These are phyloP conservation scores for Aspergillus clavatus DNA, from an alignment of 2,329 filamentous ascomycete species.

Conservation along the genomic window DNA sequence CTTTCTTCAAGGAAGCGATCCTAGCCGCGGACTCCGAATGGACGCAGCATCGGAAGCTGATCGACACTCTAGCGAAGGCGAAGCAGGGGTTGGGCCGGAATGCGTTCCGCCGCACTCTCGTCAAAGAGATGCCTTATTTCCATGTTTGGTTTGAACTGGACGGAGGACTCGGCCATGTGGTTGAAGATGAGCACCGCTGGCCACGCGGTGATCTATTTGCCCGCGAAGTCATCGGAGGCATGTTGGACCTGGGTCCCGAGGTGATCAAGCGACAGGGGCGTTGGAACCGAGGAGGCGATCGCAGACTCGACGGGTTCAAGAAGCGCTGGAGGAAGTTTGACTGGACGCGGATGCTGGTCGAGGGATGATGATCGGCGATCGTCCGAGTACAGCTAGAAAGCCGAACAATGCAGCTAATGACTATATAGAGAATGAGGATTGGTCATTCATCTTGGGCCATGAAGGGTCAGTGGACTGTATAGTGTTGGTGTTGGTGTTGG, in stretches of 20 bases:
- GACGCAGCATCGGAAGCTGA: conserved; percentile 91
- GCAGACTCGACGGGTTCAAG: conserved; percentile 69
- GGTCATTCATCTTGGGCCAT: too few relatives aligned
- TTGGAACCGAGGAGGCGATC: conserved; percentile 66
- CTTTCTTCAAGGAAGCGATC: conserved; percentile 94
- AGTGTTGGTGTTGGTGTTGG: too few relatives aligned
- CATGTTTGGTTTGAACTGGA: conserved; percentile 94
- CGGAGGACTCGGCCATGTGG: conserved; percentile 84
- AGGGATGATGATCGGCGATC: too few relatives aligned
- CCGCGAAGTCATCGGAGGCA: conserved; percentile 84
- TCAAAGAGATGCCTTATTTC: conserved; percentile 98
- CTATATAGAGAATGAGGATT: too few relatives aligned
- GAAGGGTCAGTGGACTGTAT: too few relatives aligned
- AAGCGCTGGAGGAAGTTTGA: conserved; percentile 90
- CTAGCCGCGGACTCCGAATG: conserved; percentile 84
- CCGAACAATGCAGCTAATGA: too few relatives aligned
- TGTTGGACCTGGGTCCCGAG: conserved; percentile 76
- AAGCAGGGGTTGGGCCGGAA: conserved; percentile 64
- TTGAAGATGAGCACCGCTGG: conserved; percentile 82
- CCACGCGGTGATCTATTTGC: conserved; percentile 90
- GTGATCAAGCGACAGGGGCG: conserved; percentile 84
- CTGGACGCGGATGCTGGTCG: conserved; percentile 65
- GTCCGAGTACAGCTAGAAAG: too few relatives aligned
- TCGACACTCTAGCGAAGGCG: conserved; percentile 66
- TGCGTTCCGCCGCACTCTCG: conserved; percentile 76